Evolutionary conservation across 805 yeast genomes (phyloP).

Genomic region (Candida tibetensis): DNA sequence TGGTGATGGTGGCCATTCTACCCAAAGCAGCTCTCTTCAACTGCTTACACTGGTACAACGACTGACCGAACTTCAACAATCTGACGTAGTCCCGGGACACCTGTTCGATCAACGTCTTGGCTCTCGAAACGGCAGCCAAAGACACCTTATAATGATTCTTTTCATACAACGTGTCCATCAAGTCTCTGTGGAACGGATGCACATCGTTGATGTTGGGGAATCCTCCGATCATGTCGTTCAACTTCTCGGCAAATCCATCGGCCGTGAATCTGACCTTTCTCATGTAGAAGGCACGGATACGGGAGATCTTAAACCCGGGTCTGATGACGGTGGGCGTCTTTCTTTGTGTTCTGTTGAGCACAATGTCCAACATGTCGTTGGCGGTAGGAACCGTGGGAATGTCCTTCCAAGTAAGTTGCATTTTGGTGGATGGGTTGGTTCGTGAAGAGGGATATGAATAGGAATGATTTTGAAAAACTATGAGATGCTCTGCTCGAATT

Average conservation of each 20-base stretch:
- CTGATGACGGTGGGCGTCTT: conserved; percentile 99
- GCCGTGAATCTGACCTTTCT: conserved; percentile 95
- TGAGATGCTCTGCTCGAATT: not conserved
- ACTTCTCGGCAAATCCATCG: conserved; percentile 93
- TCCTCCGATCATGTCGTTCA: conserved; percentile 77
- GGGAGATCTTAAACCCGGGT: conserved; percentile 92
- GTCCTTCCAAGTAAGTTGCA: conserved; percentile 99
- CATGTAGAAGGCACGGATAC: conserved; percentile 97
- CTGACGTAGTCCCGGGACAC: conserved; percentile 94
- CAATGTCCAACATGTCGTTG: conserved; percentile 92
- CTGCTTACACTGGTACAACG: conserved; percentile 97
- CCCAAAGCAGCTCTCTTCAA: conserved; percentile 98
- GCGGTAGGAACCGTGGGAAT: conserved; percentile 92
- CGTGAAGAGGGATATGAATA: not conserved
- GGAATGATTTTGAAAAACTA: not conserved
- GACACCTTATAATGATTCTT: conserved; percentile 98
- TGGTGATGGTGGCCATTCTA: conserved; percentile 98
- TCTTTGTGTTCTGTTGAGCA: conserved; percentile 95
- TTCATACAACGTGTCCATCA: conserved; percentile 96
- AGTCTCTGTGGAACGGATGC: conserved; percentile 97
- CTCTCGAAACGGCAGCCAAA: conserved; percentile 89
- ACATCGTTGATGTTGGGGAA: conserved; percentile 97
- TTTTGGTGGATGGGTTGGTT: conserved; percentile 25
- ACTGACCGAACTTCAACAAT: conserved; percentile 94
- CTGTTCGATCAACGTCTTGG: conserved; percentile 91